Conservation (phyloP, 371 early-diverging fungal species). For the Batkoa obscura region DNA sequence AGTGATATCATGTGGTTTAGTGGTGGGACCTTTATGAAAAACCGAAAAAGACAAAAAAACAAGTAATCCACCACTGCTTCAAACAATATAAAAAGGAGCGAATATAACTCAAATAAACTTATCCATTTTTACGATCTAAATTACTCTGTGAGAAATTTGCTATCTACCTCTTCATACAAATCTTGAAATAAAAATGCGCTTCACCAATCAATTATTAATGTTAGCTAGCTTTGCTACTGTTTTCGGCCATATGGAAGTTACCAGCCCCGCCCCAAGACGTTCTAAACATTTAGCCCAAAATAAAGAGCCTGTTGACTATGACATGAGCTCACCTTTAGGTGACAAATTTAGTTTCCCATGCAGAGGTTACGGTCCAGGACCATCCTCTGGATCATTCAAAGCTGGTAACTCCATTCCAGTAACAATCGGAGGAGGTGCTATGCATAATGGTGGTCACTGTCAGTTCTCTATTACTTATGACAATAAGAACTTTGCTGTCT, state of each 20-base stretch:
- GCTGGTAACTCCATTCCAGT: conserved; percentile 14
- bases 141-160: no score
- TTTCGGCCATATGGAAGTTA: conserved; percentile 4
- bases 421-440: conserved; percentile 10
- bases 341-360: background rate
- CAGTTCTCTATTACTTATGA: conserved; percentile 40
- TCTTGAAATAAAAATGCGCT: no score
- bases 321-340: background rate
- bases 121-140: no score
- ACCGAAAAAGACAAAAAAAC: no score
- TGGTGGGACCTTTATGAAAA: no score
- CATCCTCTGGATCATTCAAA: background rate
- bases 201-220: no score
- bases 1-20: no score
- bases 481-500: conserved; percentile 5
- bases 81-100: no score
- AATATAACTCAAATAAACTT: no score
- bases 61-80: no score
- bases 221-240: no score
- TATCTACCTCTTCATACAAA: no score
- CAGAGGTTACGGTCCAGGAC: background rate
- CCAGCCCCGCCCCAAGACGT: background rate
- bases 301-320: background rate
- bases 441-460: conserved; percentile 36
- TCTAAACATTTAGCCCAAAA: background rate